A percentile compares a stretch with the other conserved stretches of the same genome.
Evolutionary conservation across 2,329 filamentous ascomycete species (phyloP).

Genomic region (Mycosphaerella sp.): DNA sequence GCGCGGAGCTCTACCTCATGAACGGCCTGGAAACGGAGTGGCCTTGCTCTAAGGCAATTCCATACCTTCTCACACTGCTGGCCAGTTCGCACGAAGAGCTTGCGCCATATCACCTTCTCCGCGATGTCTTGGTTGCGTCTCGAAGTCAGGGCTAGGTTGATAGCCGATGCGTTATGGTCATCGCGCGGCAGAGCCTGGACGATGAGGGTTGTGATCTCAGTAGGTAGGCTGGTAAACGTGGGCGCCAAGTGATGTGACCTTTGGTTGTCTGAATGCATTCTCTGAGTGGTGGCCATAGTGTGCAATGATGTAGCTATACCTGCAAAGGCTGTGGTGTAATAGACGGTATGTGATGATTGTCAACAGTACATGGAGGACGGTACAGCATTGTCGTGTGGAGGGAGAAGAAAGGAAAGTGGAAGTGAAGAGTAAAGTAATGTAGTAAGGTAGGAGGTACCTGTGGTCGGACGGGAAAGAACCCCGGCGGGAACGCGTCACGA

Average conservation of each 20-base stretch:
- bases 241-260: background rate
- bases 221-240: background rate
- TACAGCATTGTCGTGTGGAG: no score
- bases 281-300: background rate
- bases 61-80: background rate
- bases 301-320: background rate
- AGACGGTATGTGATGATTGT: no score
- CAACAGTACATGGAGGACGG: no score
- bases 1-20: conserved; percentile 4
- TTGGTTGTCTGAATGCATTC: no score
- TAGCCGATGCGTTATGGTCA: background rate
- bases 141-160: background rate
- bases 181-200: background rate
- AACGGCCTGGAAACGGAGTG: background rate
- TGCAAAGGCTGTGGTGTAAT: no score
- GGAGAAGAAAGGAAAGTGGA: no score
- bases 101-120: conserved; percentile 1
- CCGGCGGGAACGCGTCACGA: no score
- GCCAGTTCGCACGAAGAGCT: background rate
- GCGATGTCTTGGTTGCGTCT: background rate
- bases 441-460: no score
- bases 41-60: background rate
- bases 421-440: no score
- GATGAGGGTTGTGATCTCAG: conserved; percentile 1
- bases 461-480: no score